phyloP scores from a whole-genome alignment of 306 rosid species.

The Mimosa pudica region DNA sequence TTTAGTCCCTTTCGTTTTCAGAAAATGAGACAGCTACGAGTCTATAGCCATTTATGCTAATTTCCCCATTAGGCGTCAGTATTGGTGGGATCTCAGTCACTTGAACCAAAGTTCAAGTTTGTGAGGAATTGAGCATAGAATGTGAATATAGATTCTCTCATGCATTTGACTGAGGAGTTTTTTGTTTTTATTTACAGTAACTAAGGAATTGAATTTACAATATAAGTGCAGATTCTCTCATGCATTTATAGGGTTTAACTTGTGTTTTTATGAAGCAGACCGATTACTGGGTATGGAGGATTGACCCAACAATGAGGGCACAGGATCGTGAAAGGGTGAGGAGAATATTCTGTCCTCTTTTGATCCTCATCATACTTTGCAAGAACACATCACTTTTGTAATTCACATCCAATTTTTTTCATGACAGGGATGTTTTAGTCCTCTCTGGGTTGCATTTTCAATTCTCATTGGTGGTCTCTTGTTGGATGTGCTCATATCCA shows the following conservation, averaged over 20 bases:
- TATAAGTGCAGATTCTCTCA: not conserved
- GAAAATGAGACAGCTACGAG: not conserved
- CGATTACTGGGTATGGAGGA: slow-evolving; percentile 14
- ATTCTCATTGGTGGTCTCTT: slow-evolving; percentile 19
- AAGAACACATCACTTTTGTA: not conserved
- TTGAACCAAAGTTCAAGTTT: not conserved
- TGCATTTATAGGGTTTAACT: not conserved
- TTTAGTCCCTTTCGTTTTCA: not conserved
- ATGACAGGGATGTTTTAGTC: slow-evolving; percentile 21
- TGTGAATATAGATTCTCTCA: not conserved
- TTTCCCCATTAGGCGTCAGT: not conserved
- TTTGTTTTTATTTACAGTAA: no score
- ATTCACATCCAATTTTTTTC: not conserved
- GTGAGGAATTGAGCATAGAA: not conserved
- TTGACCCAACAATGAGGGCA: not conserved
- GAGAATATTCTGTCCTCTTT: not conserved
- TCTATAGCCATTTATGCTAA: not conserved
- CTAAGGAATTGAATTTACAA: not conserved
- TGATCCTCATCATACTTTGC: not conserved
- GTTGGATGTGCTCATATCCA: slow-evolving; percentile 18
- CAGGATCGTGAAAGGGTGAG: slow-evolving; percentile 20
- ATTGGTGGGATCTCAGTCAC: not conserved
- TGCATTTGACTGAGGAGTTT: not conserved
- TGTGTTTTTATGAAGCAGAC: not conserved
- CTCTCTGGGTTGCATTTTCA: slow-evolving; percentile 21